A percentile compares a stretch with the other conserved stretches of the same genome.
Evolutionary conservation across 805 yeast species (phyloP).

Genomic region (Lachancea sp.): DNA sequence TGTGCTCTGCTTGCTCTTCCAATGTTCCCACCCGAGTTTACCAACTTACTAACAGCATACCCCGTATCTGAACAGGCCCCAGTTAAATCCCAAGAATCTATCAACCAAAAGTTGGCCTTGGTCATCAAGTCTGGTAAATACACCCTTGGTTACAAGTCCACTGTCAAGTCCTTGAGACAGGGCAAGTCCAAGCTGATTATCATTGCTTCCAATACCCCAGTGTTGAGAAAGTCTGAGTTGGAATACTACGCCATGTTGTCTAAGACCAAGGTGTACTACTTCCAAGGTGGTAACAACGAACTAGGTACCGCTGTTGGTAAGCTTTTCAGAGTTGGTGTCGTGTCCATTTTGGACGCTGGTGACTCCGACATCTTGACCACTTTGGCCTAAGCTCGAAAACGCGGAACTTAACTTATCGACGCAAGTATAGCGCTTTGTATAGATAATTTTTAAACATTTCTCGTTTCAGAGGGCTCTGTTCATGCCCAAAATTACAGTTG

Average conservation of each 20-base stretch:
- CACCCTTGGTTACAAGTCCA: conserved; percentile 99
- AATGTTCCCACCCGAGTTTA: too few relatives aligned
- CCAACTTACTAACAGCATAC: conserved; percentile 6
- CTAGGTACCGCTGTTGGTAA: conserved; percentile 99
- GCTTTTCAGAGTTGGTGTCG: conserved; percentile 98
- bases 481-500: neutral
- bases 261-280: conserved; percentile 94
- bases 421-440: conserved; percentile 9
- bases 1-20: too few relatives aligned
- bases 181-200: conserved; percentile 98
- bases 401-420: neutral
- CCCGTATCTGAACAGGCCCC: conserved; percentile 64
- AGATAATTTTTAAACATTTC: conserved; percentile 2
- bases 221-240: conserved; percentile 98
- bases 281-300: conserved; percentile 99
- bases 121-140: conserved; percentile 99
- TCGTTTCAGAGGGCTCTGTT: neutral
- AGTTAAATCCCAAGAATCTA: conserved; percentile 80
- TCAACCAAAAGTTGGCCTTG: conserved; percentile 97
- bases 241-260: conserved; percentile 99
- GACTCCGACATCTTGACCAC: conserved; percentile 96
- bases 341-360: conserved; percentile 96
- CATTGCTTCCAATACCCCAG: conserved; percentile 99
- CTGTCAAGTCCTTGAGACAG: conserved; percentile 95
- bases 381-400: conserved; percentile 32